Evolutionary conservation across 768 basidiomycete genomes (phyloP), one percentile per base, ranked within the genome.

Genomic region (Leccinum pellstonianum): DNA sequence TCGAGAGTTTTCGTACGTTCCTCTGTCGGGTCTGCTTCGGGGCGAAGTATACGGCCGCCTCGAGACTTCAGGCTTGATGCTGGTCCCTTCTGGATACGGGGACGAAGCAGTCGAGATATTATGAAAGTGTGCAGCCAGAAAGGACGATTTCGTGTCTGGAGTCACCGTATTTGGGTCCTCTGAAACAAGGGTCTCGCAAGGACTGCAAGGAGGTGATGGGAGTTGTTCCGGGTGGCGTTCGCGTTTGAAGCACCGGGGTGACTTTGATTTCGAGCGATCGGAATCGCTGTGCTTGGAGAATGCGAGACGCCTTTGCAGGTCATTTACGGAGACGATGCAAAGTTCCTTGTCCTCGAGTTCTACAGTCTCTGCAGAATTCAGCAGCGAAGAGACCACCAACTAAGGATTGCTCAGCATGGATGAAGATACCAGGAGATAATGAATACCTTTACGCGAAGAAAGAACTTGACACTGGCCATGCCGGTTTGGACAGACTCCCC

Each of bases 401-500:
- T 78, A 79, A 47, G 60, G 52, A 54, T 61, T 38, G 54, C 60
- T 64, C 55, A 72, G 60, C 46, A 51, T 27, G 46, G 14, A 31
- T 43, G 41, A 66, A 55, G 58, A 51, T 50, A 55, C 38, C 55
- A 55, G 12, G 59, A 37, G 46, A 64, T 65, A 17, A n/a, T 1
- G n/a, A 49, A 64, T 57, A 90, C 86, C 82, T 89, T 90, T 64
- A 87, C 78, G 49, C 84, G 83, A 64, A 87, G 76, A 71, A 86
- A 85, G 72, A 90, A 94, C 69, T 81, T 82, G 55, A 91, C 82
- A 55, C 82, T 80, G 14, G 82, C 85, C 64, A 87, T 72, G 54
- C 83, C 79, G 46, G 87, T 87, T 62, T 81, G 77, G 64, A 91
- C 82, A 27, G 88, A 87, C 77, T 92, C 90, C 11, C 91, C 91